Conservation (phyloP, 1,139 yeast species). For the Hemisphaericaspora subhashii region DNA sequence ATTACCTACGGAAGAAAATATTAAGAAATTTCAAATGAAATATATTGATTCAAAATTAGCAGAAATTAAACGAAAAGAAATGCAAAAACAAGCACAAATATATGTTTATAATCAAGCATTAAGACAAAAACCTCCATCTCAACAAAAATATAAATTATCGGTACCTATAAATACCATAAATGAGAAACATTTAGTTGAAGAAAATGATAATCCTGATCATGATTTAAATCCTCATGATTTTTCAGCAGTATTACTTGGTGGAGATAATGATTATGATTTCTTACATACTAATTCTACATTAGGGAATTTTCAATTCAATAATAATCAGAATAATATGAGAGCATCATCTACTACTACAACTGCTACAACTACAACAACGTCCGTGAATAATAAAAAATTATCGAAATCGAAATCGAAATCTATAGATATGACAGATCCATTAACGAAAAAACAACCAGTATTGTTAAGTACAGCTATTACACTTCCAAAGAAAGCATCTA, state of each 20-base stretch:
- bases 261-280: conserved; percentile 28
- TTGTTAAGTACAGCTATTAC: neutral
- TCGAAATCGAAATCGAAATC: conserved; percentile 2
- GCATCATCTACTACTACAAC: too few species aligned
- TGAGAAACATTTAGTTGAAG: conserved; percentile 6
- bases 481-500: conserved; percentile 6
- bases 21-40: conserved; percentile 26
- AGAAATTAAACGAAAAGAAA: neutral
- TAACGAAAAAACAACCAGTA: neutral
- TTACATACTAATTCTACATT: conserved; percentile 24
- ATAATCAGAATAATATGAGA: conserved; percentile 2
- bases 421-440: conserved; percentile 3
- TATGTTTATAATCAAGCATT: neutral
- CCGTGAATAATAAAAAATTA: neutral
- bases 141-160: conserved; percentile 1
- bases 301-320: conserved; percentile 31
- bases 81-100: neutral
- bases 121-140: neutral
- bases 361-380: too few species aligned
- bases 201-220: conserved; percentile 1
- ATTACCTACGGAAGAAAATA: conserved; percentile 41
- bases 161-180: conserved; percentile 6
- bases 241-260: conserved; percentile 36
- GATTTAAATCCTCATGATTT: conserved; percentile 39
- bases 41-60: conserved; percentile 21